Evolutionary conservation across 108 stramenopile species (phyloP), one percentile per base, ranked within the genome.

Genomic region (Cyclotella atomus): DNA sequence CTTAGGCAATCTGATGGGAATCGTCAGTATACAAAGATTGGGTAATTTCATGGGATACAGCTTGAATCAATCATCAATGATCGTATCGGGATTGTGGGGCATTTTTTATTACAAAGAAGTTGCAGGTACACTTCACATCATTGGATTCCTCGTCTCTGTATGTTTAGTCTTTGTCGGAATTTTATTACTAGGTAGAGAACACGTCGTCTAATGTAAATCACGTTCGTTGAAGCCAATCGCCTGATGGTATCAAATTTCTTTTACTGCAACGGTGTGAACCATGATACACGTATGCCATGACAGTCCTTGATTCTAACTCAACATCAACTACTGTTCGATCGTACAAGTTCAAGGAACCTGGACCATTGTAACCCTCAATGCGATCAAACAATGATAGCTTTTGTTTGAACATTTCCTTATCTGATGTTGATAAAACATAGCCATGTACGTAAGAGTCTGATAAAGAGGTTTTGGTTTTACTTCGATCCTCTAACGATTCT

Each of bases 21-120:
- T 92, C 19, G 21, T 92, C 7, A 77, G 87, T 28, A 87, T 91
- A n/a, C 68, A 86, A 50, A 70, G 78, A 64, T 71, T 95, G 17
- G 94, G 91, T 0, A 79, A 95, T 75, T 91, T 88, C 21, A 86
- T 92, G 64, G 91, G 91, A 24, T 92, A 92, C 56, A 80, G 77
- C 60, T 55, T 87, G 25, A 77, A 74, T 34, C 89, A 90, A 61
- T 32, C 84, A 2, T 77, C 77, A 7, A 76, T 89, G 71, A 75
- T 81, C 8, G 62, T 81, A 45, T 81, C 80, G 12, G 80, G 88
- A 21, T 21, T 88, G 15, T 88, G 88, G 88, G 88, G 88, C 24
- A 84, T 88, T 8, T 76, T 85, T 59, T 88, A 78, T 50, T 88
- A 84, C 61, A 45, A 73, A n/a, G 88, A 88, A 60, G 65, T 88